These are phyloP conservation scores for Cyberlindnera mississippiensis DNA, from an alignment of 805 yeast species.

Conservation along the genomic window DNA sequence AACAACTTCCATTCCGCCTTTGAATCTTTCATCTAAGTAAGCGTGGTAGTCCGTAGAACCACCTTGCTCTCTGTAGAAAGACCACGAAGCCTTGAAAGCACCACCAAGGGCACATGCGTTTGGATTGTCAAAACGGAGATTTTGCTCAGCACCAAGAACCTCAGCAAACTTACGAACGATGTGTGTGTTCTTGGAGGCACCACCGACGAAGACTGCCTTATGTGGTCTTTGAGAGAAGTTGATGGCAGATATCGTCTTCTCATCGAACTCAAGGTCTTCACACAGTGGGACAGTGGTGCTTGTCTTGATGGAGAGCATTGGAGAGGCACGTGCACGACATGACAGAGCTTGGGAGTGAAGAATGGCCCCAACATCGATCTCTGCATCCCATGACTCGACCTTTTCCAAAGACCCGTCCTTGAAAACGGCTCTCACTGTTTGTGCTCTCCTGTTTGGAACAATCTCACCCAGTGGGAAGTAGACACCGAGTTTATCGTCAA, in stretches of 20 bases:
- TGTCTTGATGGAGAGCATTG: slow-evolving; percentile 49
- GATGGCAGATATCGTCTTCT: slow-evolving; percentile 21
- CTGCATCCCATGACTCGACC: slow-evolving; percentile 43
- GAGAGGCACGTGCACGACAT: slow-evolving; percentile 76
- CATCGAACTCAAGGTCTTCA: slow-evolving; percentile 31
- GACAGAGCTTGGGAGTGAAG: slow-evolving; percentile 86
- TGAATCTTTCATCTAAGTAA: slow-evolving; percentile 39
- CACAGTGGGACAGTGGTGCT: background rate
- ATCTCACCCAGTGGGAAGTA: slow-evolving; percentile 91
- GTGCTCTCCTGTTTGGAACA: slow-evolving; percentile 74
- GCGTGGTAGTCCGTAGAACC: slow-evolving; percentile 33
- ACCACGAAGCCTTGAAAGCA: slow-evolving; percentile 82
- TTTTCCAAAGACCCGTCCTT: slow-evolving; percentile 30
- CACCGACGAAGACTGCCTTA: slow-evolving; percentile 80
- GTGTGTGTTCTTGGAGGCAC: slow-evolving; percentile 70
- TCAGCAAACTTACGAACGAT: slow-evolving; percentile 67
- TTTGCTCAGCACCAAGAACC: slow-evolving; percentile 63
- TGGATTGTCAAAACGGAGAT: slow-evolving; percentile 64
- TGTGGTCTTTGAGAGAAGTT: slow-evolving; percentile 48
- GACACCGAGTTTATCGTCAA: slow-evolving; percentile 57
- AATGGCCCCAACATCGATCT: slow-evolving; percentile 69
- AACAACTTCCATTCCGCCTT: slow-evolving; percentile 13
- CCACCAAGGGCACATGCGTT: slow-evolving; percentile 95
- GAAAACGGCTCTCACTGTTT: slow-evolving; percentile 50
- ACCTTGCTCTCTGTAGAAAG: slow-evolving; percentile 28